Base-by-base conservation (phyloP, 1,139 yeast species). In the Ashbya aceris region DNA sequence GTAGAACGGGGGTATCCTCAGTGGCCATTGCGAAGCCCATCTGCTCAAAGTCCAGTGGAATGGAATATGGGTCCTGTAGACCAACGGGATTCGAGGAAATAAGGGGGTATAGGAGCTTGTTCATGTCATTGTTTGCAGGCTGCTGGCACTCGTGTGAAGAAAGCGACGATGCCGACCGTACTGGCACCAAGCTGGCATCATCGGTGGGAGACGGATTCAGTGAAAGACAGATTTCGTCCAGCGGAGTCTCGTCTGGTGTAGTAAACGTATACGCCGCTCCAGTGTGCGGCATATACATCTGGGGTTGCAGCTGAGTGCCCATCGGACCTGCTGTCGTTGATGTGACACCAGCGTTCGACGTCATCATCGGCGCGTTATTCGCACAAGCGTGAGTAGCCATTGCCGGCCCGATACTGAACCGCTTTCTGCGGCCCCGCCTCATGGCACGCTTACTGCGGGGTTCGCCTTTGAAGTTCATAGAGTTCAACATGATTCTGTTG, bases 401-500 rank as follows among this genome's bases (percentile, higher is more conserved):
- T 9, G 26, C 29, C 26, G 40, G 37, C 23, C 26, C 30, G 10
- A 30, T 10, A 2, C 20, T n/a, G 23, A 26, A 13, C 27, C 34
- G 33, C 28, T 20, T 36, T 10, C 14, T 12, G 4, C 30, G n/a
- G 20, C 27, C 29, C 9, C 37, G 37, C 29, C 14, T 34, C 29
- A 34, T 12, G 8, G 27, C 27, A 10, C 28, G 33, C 31, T 39
- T 41, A 10, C 35, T 13, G 13, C 34, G 33, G n/a, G 44, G 33
- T 4, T 27, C 40, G 4, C 45, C 52, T 33, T 43, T 47, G 36
- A 53, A 56, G 38, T 53, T 46, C n/a, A 50, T 55, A 5, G 62
- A 55, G 38, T 53, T 53, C 45, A 56, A 45, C 38, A 56, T 48
- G 6, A 58, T 48, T 41, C 52, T 53, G 46, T 59, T 49, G 32